Conservation (phyloP, 805 yeast species). For the Starmerella sp. region DNA sequence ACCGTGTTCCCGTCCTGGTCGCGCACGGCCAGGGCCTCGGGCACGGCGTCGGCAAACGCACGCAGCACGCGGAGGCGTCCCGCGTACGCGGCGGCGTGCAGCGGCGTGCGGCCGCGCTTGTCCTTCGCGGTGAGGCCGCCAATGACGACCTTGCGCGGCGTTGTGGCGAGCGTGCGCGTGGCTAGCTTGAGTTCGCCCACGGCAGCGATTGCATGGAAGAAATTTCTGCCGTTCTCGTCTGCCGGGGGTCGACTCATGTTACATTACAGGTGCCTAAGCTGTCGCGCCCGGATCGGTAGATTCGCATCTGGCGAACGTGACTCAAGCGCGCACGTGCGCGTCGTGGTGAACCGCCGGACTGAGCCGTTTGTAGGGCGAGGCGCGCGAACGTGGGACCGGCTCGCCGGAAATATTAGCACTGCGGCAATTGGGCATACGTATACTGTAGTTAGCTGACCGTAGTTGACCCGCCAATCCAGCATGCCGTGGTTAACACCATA, state of each 20-base stretch:
- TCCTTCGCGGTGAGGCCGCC: conserved; percentile 19
- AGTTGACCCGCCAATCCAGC: too few relatives aligned
- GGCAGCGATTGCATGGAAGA: conserved; percentile 23
- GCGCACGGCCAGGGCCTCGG: conserved; percentile 16
- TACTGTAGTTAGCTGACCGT: too few relatives aligned
- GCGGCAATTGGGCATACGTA: too few relatives aligned
- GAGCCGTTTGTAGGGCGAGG: not conserved
- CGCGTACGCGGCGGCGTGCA: conserved; percentile 21
- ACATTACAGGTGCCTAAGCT: not conserved
- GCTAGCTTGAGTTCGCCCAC: conserved; percentile 13
- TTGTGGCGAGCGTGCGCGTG: conserved; percentile 10
- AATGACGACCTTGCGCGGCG: conserved; percentile 10
- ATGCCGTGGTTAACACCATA: too few relatives aligned
- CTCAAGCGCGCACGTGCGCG: not conserved
- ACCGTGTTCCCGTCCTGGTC: conserved; percentile 15
- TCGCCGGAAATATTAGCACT: too few relatives aligned
- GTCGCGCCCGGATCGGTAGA: not conserved
- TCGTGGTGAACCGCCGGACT: not conserved
- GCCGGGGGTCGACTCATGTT: conserved; percentile 9
- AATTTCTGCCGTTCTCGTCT: conserved; percentile 17
- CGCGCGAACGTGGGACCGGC: too few relatives aligned
- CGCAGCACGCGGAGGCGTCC: conserved; percentile 19
- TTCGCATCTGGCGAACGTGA: not conserved
- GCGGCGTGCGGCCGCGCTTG: conserved; percentile 20
- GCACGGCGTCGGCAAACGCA: conserved; percentile 16